Base-by-base conservation (phyloP, 169 alveolate genomes). In the Eimeria falciformis region DNA sequence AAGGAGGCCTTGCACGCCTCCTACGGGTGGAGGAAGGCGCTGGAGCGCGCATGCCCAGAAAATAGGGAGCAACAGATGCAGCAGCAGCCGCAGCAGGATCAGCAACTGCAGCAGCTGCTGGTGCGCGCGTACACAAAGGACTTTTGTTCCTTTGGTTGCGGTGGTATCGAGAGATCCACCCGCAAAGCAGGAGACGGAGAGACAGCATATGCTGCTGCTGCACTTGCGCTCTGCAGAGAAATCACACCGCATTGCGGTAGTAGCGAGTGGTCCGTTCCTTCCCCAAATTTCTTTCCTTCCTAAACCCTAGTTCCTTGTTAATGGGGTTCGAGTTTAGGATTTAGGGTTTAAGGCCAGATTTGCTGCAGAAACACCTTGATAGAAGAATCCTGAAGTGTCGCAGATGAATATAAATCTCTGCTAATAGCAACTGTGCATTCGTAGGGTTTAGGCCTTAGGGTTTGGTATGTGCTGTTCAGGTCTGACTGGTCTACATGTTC, bases 371-470 rank as follows among this genome's bases (percentile, higher is more conserved):
- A 33, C 40, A 33, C 40, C 40, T 33, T 33, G 40, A 33, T 33
- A 33, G 2, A 33, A 33, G 40, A 33, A 33, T 33, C 40, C 40
- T 33, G 40, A 33, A 2, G 40, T 33, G 40, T 33, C 40, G 40
- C 40, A 33, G 40, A 33, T 33, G 65, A 53, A 17, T 53, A 12
- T 21, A 53, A 53, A 21, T 3, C 65, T 53, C 25, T 53, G 65
- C 3, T 0, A 12, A 53, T 53, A 53, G 65, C 65, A 17, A 3
- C 65, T 53, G 65, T 53, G 65, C 65, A 21, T 3, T 12, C 65
- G 65, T 17, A 53, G 83, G 83, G 83, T 71, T 71, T 71, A 66
- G 77, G 77, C 46, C 27, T 66, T 66, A 66, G 78, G 78, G 46
- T 66, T 66, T 66, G 18, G 46, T 11, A 18, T 17, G 1, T 62